A percentile compares a stretch with the other conserved stretches of the same genome.
Conservation (phyloP, 441 rosid genomes). For the Isatis lusitanica region DNA sequence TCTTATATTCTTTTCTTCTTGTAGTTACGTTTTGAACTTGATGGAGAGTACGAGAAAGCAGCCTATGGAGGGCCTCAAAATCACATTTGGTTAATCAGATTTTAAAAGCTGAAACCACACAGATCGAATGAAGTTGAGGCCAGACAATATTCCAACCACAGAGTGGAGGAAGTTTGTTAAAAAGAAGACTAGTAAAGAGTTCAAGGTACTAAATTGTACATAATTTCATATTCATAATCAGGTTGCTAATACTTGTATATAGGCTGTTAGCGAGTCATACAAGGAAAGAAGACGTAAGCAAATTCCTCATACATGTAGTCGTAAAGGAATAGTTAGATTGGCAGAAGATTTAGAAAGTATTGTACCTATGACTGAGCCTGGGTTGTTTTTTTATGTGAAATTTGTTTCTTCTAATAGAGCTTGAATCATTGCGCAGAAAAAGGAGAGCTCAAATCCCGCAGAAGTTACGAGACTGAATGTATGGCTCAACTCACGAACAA, state of each 20-base stretch:
- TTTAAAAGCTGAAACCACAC: not conserved
- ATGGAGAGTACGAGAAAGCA: not conserved
- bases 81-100: not conserved
- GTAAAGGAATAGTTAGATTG: slow-evolving; percentile 4
- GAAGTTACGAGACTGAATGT: not conserved
- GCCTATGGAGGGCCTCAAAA: not conserved
- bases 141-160: not conserved
- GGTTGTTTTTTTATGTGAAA: too few relatives aligned
- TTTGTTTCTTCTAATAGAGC: too few relatives aligned
- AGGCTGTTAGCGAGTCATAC: not conserved
- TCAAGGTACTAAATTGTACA: not conserved
- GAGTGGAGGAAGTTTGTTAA: not conserved
- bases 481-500: not conserved
- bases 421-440: too few relatives aligned
- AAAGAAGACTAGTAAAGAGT: not conserved
- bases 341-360: not conserved
- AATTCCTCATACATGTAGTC: not conserved
- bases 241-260: not conserved
- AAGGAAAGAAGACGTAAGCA: not conserved
- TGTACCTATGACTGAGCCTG: not conserved
- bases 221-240: not conserved
- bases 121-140: not conserved
- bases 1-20: not conserved
- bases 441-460: too few relatives aligned
- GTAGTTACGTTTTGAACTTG: not conserved